phyloP scores from a whole-genome alignment of 1,284 basidiomycete species.

The Fomitopsis palustris region DNA sequence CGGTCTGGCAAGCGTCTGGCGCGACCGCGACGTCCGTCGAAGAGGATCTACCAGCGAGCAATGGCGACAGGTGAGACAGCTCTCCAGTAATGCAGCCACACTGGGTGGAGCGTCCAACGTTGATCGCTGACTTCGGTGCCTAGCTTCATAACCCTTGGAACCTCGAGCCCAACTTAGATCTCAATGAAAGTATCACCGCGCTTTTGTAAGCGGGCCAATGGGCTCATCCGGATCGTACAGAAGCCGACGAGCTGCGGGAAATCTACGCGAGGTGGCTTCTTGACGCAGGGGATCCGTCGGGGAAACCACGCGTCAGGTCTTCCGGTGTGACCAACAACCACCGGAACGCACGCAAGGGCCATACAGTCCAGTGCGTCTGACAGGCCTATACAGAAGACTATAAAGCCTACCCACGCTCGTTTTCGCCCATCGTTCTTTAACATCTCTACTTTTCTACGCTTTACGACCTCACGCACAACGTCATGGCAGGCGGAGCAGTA shows the following conservation, averaged over 20 bases:
- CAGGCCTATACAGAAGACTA: constrained; percentile 14
- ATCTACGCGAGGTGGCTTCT: constrained; percentile 27
- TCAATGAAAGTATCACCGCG: not conserved
- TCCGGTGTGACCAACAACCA: constrained; percentile 11
- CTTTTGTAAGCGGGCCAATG: constrained; percentile 1
- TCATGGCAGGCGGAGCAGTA: constrained; percentile 48
- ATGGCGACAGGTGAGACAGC: not conserved
- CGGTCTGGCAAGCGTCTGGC: not conserved
- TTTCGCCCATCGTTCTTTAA: constrained; percentile 26
- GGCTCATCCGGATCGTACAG: not conserved
- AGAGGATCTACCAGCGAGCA: not conserved
- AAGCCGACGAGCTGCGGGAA: constrained; percentile 21
- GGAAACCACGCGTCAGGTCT: constrained; percentile 16
- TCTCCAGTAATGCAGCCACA: not conserved
- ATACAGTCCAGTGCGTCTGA: constrained; percentile 4
- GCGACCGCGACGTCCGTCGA: not conserved
- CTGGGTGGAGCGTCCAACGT: not conserved
- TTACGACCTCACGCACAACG: constrained; percentile 28
- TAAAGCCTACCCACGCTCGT: constrained; percentile 27
- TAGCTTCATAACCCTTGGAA: not conserved
- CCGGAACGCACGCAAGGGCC: constrained; percentile 5
- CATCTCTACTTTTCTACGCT: constrained; percentile 10
- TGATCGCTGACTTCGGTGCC: constrained; percentile 1
- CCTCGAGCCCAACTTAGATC: not conserved
- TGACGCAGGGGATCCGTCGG: constrained; percentile 23